phyloP scores from a whole-genome alignment of 78 protist species.

The Isochrysis galbana region DNA sequence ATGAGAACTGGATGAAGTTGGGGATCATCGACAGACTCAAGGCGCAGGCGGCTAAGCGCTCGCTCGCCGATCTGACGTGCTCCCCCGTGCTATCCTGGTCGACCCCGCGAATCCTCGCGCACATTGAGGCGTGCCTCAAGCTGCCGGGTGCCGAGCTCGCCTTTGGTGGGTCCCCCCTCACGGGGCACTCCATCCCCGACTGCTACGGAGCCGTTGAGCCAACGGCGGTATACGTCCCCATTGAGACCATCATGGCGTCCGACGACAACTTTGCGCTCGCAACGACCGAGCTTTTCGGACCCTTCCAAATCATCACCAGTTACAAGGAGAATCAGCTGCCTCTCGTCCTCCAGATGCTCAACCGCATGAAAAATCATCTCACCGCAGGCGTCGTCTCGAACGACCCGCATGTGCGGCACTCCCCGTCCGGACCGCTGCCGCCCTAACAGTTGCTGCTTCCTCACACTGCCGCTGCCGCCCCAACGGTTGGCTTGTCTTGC shows the following conservation, averaged over 20 bases:
- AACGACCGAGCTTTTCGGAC: constrained; percentile 49
- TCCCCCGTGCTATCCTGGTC: constrained; percentile 10
- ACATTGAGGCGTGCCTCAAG: background rate
- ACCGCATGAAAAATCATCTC: constrained; percentile 37
- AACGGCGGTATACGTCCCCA: constrained; percentile 44
- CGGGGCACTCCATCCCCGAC: constrained; percentile 27
- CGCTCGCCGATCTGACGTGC: background rate
- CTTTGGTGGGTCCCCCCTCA: constrained; percentile 32
- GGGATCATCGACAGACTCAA: background rate
- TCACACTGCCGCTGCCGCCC: no score
- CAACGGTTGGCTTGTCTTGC: no score
- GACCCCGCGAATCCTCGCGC: background rate
- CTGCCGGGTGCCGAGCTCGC: constrained; percentile 47
- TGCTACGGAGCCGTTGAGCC: constrained; percentile 44
- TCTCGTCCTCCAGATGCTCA: background rate
- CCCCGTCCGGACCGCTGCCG: no score
- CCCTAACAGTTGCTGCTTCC: no score
- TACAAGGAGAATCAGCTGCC: background rate
- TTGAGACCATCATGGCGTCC: background rate
- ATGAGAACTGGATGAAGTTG: constrained; percentile 32
- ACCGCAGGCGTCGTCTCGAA: constrained; percentile 43
- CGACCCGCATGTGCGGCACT: no score
- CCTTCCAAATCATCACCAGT: constrained; percentile 36
- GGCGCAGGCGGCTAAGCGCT: background rate
- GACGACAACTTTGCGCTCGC: background rate